Conservation (phyloP, 495 filamentous ascomycete genomes). For the Rhizodiscina lignyota region DNA sequence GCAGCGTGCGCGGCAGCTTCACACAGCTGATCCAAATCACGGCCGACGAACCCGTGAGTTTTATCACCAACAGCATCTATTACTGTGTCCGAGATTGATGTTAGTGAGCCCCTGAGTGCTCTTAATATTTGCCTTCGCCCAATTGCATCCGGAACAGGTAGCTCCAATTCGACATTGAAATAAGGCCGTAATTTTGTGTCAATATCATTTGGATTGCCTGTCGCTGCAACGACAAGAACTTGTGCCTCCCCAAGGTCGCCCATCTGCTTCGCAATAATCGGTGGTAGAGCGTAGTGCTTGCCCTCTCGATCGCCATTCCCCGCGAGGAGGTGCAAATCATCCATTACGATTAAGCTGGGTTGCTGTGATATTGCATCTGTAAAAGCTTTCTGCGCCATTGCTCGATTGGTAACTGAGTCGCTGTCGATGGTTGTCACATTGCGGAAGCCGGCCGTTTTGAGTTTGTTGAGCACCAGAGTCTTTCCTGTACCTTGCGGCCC, state of each 20-base stretch:
- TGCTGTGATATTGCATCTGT: conserved; percentile 50
- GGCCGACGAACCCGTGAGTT: conserved; percentile 54
- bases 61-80: conserved; percentile 29
- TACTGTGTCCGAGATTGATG: conserved; percentile 13
- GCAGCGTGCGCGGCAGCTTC: conserved; percentile 15
- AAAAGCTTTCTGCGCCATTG: conserved; percentile 52
- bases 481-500: conserved; percentile 78
- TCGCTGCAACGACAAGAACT: conserved; percentile 58
- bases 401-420: conserved; percentile 20
- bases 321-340: conserved; percentile 62
- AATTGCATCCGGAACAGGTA: conserved; percentile 59
- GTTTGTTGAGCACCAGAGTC: conserved; percentile 46
- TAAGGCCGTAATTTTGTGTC: conserved; percentile 51
- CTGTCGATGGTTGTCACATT: conserved; percentile 43
- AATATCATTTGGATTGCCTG: conserved; percentile 57
- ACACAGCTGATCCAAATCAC: conserved; percentile 38
- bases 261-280: conserved; percentile 25
- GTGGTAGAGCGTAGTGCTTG: conserved; percentile 2
- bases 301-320: conserved; percentile 30
- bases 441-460: conserved; percentile 54
- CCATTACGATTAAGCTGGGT: conserved; percentile 71
- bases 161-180: conserved; percentile 59
- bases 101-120: conserved; percentile 5
- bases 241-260: conserved; percentile 24
- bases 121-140: conserved; percentile 63